Conservation (phyloP, 352 stramenopile species). For the Pelagophyceae sp. region DNA sequence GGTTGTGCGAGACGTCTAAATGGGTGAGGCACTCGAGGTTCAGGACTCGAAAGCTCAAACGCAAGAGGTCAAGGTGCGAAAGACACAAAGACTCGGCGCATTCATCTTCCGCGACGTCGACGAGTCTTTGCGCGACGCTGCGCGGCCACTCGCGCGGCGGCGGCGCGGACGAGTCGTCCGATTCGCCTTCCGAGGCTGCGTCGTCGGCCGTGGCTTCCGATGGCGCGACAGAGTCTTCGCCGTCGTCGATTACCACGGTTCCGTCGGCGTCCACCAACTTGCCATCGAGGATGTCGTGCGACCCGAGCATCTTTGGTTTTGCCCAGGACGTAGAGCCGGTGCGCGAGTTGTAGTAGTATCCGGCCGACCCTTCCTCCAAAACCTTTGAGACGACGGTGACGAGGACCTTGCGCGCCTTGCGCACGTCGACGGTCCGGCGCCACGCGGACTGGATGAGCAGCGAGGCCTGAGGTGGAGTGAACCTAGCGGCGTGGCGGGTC, state of each 20-base stretch:
- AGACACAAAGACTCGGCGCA: not conserved
- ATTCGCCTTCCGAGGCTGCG: not conserved
- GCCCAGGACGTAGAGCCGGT: not conserved
- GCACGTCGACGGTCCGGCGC: not conserved
- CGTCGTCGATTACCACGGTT: not conserved
- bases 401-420: not conserved
- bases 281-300: not conserved
- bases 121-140: not conserved
- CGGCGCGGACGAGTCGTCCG: not conserved
- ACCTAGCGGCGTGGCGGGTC: too few species aligned
- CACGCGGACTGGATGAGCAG: conserved; percentile 6
- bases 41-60: not conserved
- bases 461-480: not conserved
- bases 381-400: not conserved
- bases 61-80: not conserved
- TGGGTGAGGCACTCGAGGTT: not conserved
- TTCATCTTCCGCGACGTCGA: conserved; percentile 3
- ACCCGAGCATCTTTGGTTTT: not conserved
- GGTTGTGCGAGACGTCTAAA: conserved; percentile 24
- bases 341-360: conserved; percentile 4
- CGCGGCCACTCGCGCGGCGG: conserved; percentile 11
- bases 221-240: not conserved
- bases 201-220: not conserved
- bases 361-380: not conserved
- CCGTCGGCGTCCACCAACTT: not conserved